Evolutionary conservation across 768 basidiomycete species (phyloP).

Genomic region (Atractiella rhizophila): DNA sequence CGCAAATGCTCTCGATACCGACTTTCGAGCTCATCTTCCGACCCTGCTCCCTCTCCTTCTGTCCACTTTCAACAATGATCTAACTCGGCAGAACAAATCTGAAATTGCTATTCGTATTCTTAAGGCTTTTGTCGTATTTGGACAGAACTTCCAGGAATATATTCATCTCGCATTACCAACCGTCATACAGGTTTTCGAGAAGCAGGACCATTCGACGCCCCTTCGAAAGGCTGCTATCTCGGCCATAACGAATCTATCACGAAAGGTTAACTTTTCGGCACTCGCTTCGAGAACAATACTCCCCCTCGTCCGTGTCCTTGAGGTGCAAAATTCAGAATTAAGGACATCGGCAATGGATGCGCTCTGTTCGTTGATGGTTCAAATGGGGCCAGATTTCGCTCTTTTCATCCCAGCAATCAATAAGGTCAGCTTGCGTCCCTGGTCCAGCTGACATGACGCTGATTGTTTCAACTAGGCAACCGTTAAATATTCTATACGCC

Average conservation of each 20-base stretch:
- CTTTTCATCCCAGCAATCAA: slow-evolving; percentile 94
- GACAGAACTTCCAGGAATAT: slow-evolving; percentile 89
- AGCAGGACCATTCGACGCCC: slow-evolving; percentile 41
- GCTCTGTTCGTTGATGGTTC: slow-evolving; percentile 66
- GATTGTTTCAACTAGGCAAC: no score
- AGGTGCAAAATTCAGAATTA: slow-evolving; percentile 39
- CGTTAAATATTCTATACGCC: slow-evolving; percentile 47
- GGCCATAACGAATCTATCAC: slow-evolving; percentile 68
- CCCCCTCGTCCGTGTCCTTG: slow-evolving; percentile 67
- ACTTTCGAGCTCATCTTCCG: slow-evolving; percentile 88
- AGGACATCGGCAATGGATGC: slow-evolving; percentile 74
- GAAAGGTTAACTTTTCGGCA: slow-evolving; percentile 87
- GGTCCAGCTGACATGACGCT: slow-evolving; percentile 29
- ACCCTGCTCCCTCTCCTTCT: slow-evolving; percentile 67
- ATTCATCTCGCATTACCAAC: slow-evolving; percentile 87
- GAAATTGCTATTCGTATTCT: slow-evolving; percentile 48
- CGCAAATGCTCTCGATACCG: slow-evolving; percentile 78
- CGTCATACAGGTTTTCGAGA: slow-evolving; percentile 73
- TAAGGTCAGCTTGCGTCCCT: slow-evolving; percentile 34
- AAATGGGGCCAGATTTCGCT: slow-evolving; percentile 86
- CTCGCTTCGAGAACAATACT: slow-evolving; percentile 94
- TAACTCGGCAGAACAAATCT: slow-evolving; percentile 32
- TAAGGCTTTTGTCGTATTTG: slow-evolving; percentile 82
- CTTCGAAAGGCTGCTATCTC: slow-evolving; percentile 72
- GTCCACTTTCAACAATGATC: slow-evolving; percentile 70